Conservation (phyloP, 2,329 filamentous ascomycete species). For the Dactylellina leptospora region DNA sequence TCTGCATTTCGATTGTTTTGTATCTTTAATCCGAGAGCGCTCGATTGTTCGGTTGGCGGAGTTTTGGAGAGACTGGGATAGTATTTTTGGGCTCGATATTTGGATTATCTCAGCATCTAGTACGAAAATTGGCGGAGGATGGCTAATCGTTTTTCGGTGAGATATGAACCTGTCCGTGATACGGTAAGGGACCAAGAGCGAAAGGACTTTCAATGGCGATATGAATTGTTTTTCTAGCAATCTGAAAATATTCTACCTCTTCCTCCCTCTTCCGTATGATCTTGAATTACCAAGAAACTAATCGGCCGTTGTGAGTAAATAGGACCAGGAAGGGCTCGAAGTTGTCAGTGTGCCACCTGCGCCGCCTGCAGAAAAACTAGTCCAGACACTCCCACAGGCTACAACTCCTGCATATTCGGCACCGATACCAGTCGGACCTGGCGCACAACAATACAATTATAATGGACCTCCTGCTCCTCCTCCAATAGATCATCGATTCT, state of each 20-base stretch:
- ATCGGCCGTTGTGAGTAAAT: background rate
- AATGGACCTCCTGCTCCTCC: slow-evolving; percentile 22
- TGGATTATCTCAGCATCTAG: background rate
- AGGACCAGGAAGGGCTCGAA: slow-evolving; percentile 47
- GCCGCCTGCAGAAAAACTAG: slow-evolving; percentile 22
- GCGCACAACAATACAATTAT: slow-evolving; percentile 2
- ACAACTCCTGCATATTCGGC: slow-evolving; percentile 19
- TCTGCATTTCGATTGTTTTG: slow-evolving; percentile 11
- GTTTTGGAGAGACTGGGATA: background rate
- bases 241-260: slow-evolving; percentile 12
- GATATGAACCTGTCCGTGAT: slow-evolving; percentile 52
- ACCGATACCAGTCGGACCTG: slow-evolving; percentile 29
- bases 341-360: slow-evolving; percentile 19
- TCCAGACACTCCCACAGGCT: slow-evolving; percentile 23
- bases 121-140: slow-evolving; percentile 11
- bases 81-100: background rate
- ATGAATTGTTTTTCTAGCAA: slow-evolving; percentile 13
- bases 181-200: slow-evolving; percentile 50
- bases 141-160: slow-evolving; percentile 49
- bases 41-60: slow-evolving; percentile 9
- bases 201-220: slow-evolving; percentile 14
- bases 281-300: background rate
- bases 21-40: slow-evolving; percentile 6
- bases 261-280: slow-evolving; percentile 17
- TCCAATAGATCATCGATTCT: slow-evolving; percentile 12